Conservation (phyloP, 1,139 yeast species). For the Taphrina populina region DNA sequence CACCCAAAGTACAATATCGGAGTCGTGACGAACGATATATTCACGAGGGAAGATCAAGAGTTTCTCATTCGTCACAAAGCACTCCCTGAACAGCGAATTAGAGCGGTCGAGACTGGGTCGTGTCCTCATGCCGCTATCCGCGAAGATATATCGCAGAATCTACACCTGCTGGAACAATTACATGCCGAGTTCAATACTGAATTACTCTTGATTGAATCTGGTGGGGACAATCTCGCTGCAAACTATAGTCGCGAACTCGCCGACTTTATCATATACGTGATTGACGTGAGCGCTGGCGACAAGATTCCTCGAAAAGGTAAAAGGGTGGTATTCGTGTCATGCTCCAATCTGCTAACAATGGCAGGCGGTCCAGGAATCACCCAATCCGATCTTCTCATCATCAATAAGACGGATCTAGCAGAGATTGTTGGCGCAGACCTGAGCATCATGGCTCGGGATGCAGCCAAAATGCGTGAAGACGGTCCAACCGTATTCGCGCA, state of each 20-base stretch:
- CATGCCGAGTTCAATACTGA: constrained; percentile 35
- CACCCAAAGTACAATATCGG: constrained; percentile 29
- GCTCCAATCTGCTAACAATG: constrained; percentile 25
- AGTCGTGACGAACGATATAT: constrained; percentile 36
- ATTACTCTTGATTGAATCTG: constrained; percentile 35
- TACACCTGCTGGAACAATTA: constrained; percentile 35
- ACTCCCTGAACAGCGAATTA: constrained; percentile 33
- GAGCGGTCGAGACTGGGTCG: constrained; percentile 37
- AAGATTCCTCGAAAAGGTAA: constrained; percentile 37
- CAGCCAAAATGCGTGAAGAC: constrained; percentile 35
- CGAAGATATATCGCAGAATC: constrained; percentile 36
- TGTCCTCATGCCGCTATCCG: constrained; percentile 38
- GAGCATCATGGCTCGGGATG: constrained; percentile 35
- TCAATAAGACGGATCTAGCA: constrained; percentile 36
- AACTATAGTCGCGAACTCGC: constrained; percentile 37
- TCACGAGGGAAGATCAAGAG: constrained; percentile 36
- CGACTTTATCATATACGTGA: constrained; percentile 36
- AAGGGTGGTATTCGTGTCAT: not conserved
- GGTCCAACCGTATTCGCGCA: constrained; percentile 37
- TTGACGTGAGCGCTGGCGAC: constrained; percentile 37
- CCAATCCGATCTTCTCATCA: constrained; percentile 34
- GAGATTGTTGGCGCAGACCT: constrained; percentile 35
- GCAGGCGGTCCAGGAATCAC: constrained; percentile 36
- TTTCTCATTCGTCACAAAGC: constrained; percentile 36
- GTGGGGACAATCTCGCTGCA: constrained; percentile 37